These are phyloP conservation scores for Cylindrodendrum hubeiense DNA, from an alignment of 2,329 filamentous ascomycete species.

Conservation along the genomic window DNA sequence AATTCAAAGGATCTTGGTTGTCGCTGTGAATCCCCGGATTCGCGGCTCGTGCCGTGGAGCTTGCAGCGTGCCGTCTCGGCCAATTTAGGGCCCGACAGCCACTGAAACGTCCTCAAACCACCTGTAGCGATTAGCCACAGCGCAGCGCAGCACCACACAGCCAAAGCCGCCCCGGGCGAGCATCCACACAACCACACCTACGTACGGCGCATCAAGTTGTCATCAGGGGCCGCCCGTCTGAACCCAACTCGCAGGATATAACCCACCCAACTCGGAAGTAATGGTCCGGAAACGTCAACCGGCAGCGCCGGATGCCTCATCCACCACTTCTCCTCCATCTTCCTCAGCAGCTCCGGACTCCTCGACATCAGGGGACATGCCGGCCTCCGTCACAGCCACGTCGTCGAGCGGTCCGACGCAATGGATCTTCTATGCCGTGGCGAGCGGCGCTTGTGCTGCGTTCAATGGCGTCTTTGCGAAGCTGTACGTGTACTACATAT, in stretches of 20 bases:
- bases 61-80: constrained; percentile 15
- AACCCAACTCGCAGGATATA: constrained; percentile 4
- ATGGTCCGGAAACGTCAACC: constrained; percentile 49
- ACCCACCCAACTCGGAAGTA: constrained; percentile 4
- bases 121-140: not conserved
- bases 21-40: constrained; percentile 32
- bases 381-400: constrained; percentile 7
- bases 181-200: not conserved
- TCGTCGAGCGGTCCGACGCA: constrained; percentile 54
- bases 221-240: not conserved
- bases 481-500: constrained; percentile 65
- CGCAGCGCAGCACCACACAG: not conserved
- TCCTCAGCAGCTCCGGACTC: constrained; percentile 9
- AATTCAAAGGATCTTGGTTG: too few species aligned
- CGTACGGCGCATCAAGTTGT: not conserved
- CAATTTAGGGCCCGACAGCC: constrained; percentile 7
- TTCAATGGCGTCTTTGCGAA: constrained; percentile 89
- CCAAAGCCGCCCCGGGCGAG: not conserved
- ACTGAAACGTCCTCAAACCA: not conserved
- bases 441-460: constrained; percentile 82
- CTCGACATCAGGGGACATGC: constrained; percentile 23
- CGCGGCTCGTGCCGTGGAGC: constrained; percentile 14
- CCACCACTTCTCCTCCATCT: not conserved
- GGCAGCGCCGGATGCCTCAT: constrained; percentile 22
- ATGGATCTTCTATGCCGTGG: constrained; percentile 78